A percentile compares a stretch with the other conserved stretches of the same genome.
These are phyloP conservation scores for Clarkia xantiana DNA, from an alignment of 345 rosid species.

Conservation along the genomic window DNA sequence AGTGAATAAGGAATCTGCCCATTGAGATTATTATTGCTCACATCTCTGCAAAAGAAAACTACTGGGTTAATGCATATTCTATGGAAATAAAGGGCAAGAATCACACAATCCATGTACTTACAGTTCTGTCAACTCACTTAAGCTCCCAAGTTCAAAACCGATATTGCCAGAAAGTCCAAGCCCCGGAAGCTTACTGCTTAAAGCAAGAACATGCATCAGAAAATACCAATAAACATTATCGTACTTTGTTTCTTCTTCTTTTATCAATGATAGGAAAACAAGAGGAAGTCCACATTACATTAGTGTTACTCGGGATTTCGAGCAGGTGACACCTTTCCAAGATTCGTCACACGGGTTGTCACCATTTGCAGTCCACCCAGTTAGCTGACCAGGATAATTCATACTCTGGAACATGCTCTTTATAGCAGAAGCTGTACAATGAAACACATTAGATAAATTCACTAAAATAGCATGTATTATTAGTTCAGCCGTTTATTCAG, in stretches of 20 bases:
- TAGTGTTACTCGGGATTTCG: constrained; percentile 57
- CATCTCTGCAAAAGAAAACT: constrained; percentile 48
- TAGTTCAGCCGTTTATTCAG: too few relatives aligned
- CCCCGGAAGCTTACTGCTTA: constrained; percentile 50
- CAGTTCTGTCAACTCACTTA: constrained; percentile 58
- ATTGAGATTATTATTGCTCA: constrained; percentile 61
- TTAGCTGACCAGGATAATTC: constrained; percentile 44
- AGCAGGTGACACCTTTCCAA: constrained; percentile 85
- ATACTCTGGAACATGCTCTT: constrained; percentile 40
- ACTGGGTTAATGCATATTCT: constrained; percentile 3
- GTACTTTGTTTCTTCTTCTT: too few relatives aligned
- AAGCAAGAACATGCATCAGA: not conserved
- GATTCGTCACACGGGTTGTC: constrained; percentile 84
- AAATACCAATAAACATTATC: too few relatives aligned
- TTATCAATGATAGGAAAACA: too few relatives aligned
- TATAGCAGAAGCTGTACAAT: constrained; percentile 61
- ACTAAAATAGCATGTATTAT: constrained; percentile 8
- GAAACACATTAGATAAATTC: not conserved
- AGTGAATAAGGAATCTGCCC: constrained; percentile 42
- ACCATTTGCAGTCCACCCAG: constrained; percentile 52
- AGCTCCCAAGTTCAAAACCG: constrained; percentile 39
- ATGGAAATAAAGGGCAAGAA: not conserved
- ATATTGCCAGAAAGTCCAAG: constrained; percentile 64
- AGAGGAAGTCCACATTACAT: constrained; percentile 26
- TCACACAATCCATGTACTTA: constrained; percentile 20